Conservation (phyloP, 1,284 basidiomycete species). For the Malassezia psittaci region DNA sequence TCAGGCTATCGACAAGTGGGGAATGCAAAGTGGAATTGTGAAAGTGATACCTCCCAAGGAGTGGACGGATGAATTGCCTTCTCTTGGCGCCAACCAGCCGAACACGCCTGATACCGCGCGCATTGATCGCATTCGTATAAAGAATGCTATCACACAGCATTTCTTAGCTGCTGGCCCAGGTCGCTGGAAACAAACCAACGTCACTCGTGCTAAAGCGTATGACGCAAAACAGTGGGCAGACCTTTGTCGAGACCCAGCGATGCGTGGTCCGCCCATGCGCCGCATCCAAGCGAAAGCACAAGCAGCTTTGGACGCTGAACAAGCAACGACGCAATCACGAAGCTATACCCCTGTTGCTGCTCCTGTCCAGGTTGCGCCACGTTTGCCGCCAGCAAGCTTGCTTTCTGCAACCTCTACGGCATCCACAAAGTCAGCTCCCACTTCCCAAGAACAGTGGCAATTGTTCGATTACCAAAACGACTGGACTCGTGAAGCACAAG, state of each 20-base stretch:
- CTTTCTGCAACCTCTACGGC: neutral
- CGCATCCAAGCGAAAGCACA: constrained; percentile 38
- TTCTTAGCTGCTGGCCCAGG: constrained; percentile 38
- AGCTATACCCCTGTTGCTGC: constrained; percentile 9
- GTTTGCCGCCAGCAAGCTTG: neutral
- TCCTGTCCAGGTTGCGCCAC: neutral
- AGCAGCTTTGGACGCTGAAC: constrained; percentile 21
- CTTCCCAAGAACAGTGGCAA: constrained; percentile 32
- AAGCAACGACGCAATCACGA: constrained; percentile 13
- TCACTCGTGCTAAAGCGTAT: constrained; percentile 37
- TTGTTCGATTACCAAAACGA: constrained; percentile 33
- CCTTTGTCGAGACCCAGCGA: constrained; percentile 22
- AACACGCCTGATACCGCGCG: constrained; percentile 13
- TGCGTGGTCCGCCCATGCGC: constrained; percentile 40
- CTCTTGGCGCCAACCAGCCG: constrained; percentile 9
- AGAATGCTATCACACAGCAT: constrained; percentile 43
- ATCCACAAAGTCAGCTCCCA: constrained; percentile 16
- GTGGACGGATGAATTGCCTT: constrained; percentile 37
- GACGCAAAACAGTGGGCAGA: constrained; percentile 46
- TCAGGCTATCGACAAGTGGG: constrained; percentile 41
- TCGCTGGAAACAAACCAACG: constrained; percentile 43
- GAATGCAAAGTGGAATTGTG: constrained; percentile 44
- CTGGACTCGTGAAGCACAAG: constrained; percentile 39
- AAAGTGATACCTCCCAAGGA: constrained; percentile 42
- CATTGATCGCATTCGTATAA: constrained; percentile 34